Percentiles rank a stretch among this genome's conserved stretches.
Conservation (phyloP, 345 rosid genomes). For the Aquilaria malaccensis region DNA sequence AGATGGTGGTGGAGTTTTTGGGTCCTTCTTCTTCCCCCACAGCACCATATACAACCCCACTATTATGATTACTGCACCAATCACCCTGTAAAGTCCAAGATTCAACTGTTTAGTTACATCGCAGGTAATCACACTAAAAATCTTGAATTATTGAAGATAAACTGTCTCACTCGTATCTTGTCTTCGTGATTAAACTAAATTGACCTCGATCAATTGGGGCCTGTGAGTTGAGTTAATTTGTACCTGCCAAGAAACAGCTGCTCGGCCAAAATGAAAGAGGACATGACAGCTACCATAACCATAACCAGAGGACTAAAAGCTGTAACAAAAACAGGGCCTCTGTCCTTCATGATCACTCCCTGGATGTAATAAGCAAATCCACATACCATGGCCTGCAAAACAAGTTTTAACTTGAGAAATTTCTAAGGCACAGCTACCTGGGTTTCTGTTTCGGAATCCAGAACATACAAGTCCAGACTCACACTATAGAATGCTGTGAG, state of each 20-base stretch:
- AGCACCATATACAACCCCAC: constrained; percentile 31
- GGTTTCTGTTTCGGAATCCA: not conserved
- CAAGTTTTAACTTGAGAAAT: not conserved
- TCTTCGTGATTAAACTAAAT: no score
- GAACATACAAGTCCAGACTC: constrained; percentile 8
- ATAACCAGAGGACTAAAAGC: constrained; percentile 60
- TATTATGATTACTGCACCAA: constrained; percentile 31
- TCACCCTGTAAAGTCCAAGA: constrained; percentile 15
- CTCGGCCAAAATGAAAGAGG: constrained; percentile 43
- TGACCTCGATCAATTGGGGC: not conserved
- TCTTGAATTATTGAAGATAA: not conserved
- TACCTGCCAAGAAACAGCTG: constrained; percentile 55
- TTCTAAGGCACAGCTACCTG: not conserved
- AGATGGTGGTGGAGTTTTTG: not conserved
- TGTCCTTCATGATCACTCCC: constrained; percentile 38
- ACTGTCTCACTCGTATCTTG: no score
- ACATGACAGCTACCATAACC: constrained; percentile 48
- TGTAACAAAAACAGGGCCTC: constrained; percentile 70
- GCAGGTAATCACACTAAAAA: not conserved
- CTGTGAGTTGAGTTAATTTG: not conserved
- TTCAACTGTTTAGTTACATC: no score
- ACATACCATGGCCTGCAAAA: constrained; percentile 53
- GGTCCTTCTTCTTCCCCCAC: constrained; percentile 42
- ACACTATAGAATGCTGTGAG: constrained; percentile 37
- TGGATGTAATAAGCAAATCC: constrained; percentile 44